Evolutionary conservation across 106 monocot species (phyloP).

Genomic region (Phalaenopsis equestris): DNA sequence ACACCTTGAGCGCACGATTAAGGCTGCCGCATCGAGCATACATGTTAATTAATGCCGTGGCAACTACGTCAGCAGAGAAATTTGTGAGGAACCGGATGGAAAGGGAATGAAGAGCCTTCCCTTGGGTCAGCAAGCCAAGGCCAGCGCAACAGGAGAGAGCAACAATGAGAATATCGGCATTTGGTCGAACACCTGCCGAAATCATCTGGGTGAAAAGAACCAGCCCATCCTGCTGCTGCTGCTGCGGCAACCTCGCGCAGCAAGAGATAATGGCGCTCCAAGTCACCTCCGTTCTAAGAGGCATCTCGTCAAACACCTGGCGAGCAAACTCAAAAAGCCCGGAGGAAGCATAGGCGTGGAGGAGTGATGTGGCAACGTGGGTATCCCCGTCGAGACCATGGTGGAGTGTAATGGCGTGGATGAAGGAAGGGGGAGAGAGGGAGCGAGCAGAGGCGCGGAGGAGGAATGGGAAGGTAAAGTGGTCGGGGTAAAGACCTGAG

Average conservation of each 20-base stretch:
- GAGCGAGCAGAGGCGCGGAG: slow-evolving; percentile 22
- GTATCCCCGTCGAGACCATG: slow-evolving; percentile 13
- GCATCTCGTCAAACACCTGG: slow-evolving; percentile 29
- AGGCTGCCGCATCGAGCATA: slow-evolving; percentile 42
- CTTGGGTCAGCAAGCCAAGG: slow-evolving; percentile 14
- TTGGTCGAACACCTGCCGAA: slow-evolving; percentile 8
- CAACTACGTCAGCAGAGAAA: slow-evolving; percentile 3
- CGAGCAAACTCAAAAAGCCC: slow-evolving; percentile 21
- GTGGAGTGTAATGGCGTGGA: slow-evolving; percentile 9
- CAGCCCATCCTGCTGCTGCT: slow-evolving; percentile 15
- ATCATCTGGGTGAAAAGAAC: slow-evolving; percentile 17
- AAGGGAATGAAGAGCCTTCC: slow-evolving; percentile 14
- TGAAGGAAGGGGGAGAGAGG: not conserved
- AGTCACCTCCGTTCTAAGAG: slow-evolving; percentile 18
- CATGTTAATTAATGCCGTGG: slow-evolving; percentile 38
- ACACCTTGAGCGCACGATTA: slow-evolving; percentile 18
- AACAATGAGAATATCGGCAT: slow-evolving; percentile 28
- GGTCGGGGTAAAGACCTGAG: slow-evolving; percentile 23
- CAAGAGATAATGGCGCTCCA: slow-evolving; percentile 42
- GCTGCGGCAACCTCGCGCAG: slow-evolving; percentile 5
- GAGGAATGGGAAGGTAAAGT: slow-evolving; percentile 28
- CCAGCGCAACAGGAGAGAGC: slow-evolving; percentile 28
- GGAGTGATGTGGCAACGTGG: slow-evolving; percentile 26
- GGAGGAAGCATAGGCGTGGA: slow-evolving; percentile 25
- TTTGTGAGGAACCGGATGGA: not conserved